Percentiles rank a stretch among this genome's conserved stretches.
Conservation (phyloP, 768 basidiomycete genomes). For the Kwoniella sp. region DNA sequence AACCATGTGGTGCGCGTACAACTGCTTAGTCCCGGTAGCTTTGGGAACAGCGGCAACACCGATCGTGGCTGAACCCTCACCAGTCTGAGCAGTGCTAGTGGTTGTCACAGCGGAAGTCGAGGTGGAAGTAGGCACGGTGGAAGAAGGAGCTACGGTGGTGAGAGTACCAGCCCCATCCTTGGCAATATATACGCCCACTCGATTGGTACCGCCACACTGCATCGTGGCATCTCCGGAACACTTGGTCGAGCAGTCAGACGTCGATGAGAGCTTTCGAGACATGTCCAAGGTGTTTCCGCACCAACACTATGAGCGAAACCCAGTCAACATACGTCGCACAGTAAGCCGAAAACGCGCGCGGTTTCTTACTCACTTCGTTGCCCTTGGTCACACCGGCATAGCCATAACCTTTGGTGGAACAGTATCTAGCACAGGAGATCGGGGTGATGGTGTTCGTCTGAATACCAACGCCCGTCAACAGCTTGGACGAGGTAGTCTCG, state of each 20-base stretch:
- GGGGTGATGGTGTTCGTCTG: slow-evolving; percentile 21
- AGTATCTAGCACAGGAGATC: slow-evolving; percentile 21
- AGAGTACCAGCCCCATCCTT: slow-evolving; percentile 3
- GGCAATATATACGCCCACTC: background rate
- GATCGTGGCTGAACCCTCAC: slow-evolving; percentile 8
- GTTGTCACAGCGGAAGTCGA: slow-evolving; percentile 5
- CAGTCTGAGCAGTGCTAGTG: background rate
- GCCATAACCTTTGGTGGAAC: slow-evolving; percentile 22
- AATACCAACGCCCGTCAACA: background rate
- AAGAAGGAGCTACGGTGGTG: slow-evolving; percentile 16
- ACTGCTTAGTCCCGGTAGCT: slow-evolving; percentile 30
- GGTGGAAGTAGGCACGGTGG: background rate
- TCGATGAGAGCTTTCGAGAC: slow-evolving; percentile 13
- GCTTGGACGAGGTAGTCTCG: background rate
- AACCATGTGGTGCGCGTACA: slow-evolving; percentile 54
- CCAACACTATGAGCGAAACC: slow-evolving; percentile 20
- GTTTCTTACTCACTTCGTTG: slow-evolving; percentile 20
- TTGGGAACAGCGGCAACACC: slow-evolving; percentile 33
- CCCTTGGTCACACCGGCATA: slow-evolving; percentile 27
- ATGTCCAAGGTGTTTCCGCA: slow-evolving; percentile 23
- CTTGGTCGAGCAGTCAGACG: slow-evolving; percentile 14
- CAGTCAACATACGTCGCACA: too few species aligned
- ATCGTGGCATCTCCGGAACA: slow-evolving; percentile 24
- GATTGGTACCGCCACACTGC: slow-evolving; percentile 28
- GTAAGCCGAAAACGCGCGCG: too few species aligned